Conservation (phyloP, 345 rosid species). For the Syzygium grande region DNA sequence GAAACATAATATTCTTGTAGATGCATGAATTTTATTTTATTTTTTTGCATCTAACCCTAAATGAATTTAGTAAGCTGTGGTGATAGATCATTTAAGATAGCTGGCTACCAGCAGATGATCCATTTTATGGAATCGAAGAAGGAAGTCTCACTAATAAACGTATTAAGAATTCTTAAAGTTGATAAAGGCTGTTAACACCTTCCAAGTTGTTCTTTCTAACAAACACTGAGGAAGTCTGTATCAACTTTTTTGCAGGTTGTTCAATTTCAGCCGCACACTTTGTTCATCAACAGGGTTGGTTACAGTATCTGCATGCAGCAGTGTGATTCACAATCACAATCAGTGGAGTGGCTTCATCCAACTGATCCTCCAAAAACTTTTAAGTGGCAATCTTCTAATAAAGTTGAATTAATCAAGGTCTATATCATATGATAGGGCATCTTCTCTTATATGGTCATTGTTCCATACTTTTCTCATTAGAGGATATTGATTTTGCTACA, state of each 20-base stretch:
- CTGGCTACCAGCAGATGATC: neutral
- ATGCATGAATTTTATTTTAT: neutral
- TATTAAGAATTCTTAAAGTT: neutral
- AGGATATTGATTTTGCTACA: conserved; percentile 17
- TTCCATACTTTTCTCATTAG: neutral
- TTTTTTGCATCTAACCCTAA: neutral
- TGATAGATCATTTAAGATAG: neutral
- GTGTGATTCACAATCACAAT: conserved; percentile 70
- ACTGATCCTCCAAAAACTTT: conserved; percentile 78
- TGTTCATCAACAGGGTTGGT: conserved; percentile 81
- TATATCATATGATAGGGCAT: neutral
- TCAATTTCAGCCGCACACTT: conserved; percentile 84
- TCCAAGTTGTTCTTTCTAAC: neutral
- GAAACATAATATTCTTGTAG: neutral
- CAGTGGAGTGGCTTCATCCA: conserved; percentile 76
- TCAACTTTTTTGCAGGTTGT: conserved; percentile 48
- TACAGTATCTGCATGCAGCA: conserved; percentile 72
- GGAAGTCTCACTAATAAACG: neutral
- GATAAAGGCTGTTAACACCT: neutral
- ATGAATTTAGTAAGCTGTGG: neutral
- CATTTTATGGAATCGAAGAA: neutral
- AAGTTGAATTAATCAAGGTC: conserved; percentile 72
- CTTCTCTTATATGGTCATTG: neutral
- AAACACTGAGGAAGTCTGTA: neutral
- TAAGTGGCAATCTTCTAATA: conserved; percentile 66